phyloP scores from a whole-genome alignment of 2,329 filamentous ascomycete species.

The Arthroderma uncinatum region DNA sequence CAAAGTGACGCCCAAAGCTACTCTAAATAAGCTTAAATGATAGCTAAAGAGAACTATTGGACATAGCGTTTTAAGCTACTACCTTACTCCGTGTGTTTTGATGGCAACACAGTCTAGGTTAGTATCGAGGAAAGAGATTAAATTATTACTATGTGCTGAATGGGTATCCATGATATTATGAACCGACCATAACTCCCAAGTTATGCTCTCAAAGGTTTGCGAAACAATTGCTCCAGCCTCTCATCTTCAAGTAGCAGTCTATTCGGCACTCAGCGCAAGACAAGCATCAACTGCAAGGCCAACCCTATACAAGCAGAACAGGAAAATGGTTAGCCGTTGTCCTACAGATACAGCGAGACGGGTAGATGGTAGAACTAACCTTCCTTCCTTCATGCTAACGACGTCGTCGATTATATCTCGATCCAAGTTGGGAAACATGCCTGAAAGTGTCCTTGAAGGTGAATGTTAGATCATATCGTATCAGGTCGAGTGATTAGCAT shows the following conservation, averaged over 20 bases:
- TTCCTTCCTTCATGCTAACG: slow-evolving; percentile 86
- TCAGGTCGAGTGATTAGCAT: neutral
- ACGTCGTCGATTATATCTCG: slow-evolving; percentile 93
- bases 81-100: neutral
- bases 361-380: slow-evolving; percentile 48
- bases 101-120: neutral
- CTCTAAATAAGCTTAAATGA: neutral
- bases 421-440: slow-evolving; percentile 96
- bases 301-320: slow-evolving; percentile 47
- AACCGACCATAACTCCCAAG: slow-evolving; percentile 2
- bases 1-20: neutral
- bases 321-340: neutral
- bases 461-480: neutral
- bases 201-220: neutral
- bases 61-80: neutral
- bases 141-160: slow-evolving; percentile 3
- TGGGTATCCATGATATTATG: slow-evolving; percentile 6
- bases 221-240: neutral
- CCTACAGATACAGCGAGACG: neutral
- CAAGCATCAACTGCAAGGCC: slow-evolving; percentile 79
- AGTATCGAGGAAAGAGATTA: neutral
- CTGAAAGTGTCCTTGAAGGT: slow-evolving; percentile 55
- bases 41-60: neutral
- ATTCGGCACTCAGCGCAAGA: slow-evolving; percentile 52
- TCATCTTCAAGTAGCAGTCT: slow-evolving; percentile 8